Conservation (phyloP, 495 filamentous ascomycete genomes). For the Talaromyces adpressus region DNA sequence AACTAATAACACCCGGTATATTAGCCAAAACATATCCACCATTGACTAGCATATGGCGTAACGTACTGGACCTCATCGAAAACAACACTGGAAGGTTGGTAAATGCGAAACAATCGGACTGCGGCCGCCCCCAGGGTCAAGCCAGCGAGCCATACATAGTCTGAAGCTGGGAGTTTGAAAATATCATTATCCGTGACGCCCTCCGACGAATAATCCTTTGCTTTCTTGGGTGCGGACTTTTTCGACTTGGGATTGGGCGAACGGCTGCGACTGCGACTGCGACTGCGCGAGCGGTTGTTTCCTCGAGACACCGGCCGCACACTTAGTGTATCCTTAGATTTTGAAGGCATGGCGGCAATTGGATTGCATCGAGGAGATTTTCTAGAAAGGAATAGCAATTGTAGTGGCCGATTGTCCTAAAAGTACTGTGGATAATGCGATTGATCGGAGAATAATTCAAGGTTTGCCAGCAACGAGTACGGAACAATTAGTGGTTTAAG, state of each 20-base stretch:
- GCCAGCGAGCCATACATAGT: constrained; percentile 67
- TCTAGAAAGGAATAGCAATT: not conserved
- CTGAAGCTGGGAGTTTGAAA: constrained; percentile 60
- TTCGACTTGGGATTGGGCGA: constrained; percentile 31
- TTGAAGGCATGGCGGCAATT: constrained; percentile 21
- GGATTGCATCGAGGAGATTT: not conserved
- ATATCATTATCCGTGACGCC: constrained; percentile 47
- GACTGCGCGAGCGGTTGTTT: constrained; percentile 31
- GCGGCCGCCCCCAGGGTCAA: constrained; percentile 69
- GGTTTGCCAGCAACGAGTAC: constrained; percentile 10
- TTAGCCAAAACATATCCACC: not conserved
- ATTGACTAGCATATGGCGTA: not conserved
- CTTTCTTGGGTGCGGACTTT: constrained; percentile 21
- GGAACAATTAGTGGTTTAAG: constrained; percentile 8
- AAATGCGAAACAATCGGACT: constrained; percentile 91
- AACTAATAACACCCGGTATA: constrained; percentile 44
- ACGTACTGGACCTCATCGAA: constrained; percentile 98
- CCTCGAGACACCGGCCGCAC: constrained; percentile 30
- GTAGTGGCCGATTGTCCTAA: not conserved
- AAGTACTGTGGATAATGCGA: constrained; percentile 2
- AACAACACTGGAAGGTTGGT: constrained; percentile 91
- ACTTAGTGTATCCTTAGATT: constrained; percentile 31
- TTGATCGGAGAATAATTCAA: constrained; percentile 8
- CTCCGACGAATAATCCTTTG: constrained; percentile 42
- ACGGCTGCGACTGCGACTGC: constrained; percentile 28